Percentiles rank a stretch among this genome's conserved stretches.
Evolutionary conservation across 2,329 filamentous ascomycete species (phyloP).

Genomic region (Pseudogymnoascus sp.): DNA sequence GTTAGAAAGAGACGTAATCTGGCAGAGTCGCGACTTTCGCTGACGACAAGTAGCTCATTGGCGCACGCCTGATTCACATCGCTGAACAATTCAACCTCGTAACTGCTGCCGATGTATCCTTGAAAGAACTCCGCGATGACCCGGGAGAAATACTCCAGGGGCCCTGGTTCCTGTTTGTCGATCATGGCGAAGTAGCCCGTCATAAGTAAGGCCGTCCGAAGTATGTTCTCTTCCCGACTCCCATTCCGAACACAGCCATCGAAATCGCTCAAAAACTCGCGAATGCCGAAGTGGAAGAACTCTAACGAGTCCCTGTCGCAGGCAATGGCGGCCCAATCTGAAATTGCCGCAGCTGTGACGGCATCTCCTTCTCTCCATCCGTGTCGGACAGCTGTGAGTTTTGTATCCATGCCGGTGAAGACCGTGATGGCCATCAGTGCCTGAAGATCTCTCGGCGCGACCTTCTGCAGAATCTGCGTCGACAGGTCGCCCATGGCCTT

Average conservation of each 20-base stretch:
- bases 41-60: constrained; percentile 20
- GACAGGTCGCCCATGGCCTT: constrained; percentile 19
- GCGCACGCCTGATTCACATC: constrained; percentile 22
- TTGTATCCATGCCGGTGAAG: constrained; percentile 16
- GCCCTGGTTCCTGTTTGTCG: constrained; percentile 18
- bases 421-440: constrained; percentile 13
- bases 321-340: constrained; percentile 19
- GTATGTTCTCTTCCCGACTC: constrained; percentile 19
- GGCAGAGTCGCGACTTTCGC: constrained; percentile 17
- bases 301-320: constrained; percentile 18
- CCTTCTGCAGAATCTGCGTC: constrained; percentile 17
- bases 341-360: constrained; percentile 18
- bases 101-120: constrained; percentile 21
- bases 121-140: constrained; percentile 20
- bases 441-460: constrained; percentile 17
- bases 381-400: constrained; percentile 18
- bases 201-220: constrained; percentile 17
- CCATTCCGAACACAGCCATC: constrained; percentile 18
- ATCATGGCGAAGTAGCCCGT: constrained; percentile 19
- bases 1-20: constrained; percentile 19
- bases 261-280: constrained; percentile 21
- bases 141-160: constrained; percentile 13
- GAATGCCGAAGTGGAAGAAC: constrained; percentile 20
- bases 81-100: constrained; percentile 21
- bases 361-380: constrained; percentile 21